Evolutionary conservation across 2,329 filamentous ascomycete genomes (phyloP), one percentile per base, ranked within the genome.

Genomic region (Verticillium albo-atrum): DNA sequence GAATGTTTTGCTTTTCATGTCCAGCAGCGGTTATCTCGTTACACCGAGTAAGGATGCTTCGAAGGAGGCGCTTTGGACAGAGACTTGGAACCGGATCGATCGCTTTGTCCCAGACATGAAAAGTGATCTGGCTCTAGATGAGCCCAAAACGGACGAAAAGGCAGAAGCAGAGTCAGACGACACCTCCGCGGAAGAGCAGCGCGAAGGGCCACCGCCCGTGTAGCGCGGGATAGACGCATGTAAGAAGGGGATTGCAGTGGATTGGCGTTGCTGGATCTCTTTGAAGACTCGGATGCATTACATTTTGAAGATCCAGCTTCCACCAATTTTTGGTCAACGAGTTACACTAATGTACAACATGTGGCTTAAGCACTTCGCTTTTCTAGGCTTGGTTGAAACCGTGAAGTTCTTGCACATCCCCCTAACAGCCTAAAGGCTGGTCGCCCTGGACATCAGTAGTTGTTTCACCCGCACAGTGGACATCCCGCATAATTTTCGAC

Each of bases 1-100:
- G 77, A 99, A 99, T 65, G 92, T 98, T 57, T 79, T 98, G 26
- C 82, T 99, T 10, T 95, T 99, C 68, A 97, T 99, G 92, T 88
- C 90, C 6, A 95, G 89, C 71, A 93, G 89, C 56, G 93, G 90
- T 35, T 93, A 91, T 68, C 83, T 99, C 5, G 87, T 91, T 0
- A 84, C 90, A 1, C 91, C 91, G 14, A 79, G 75, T 63, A 74
- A 82, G 66, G 82, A 88, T 63, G 70, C 79, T 1, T 77, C 75
- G 5, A 82, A 83, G 67, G 81, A 81, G 70, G 80, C 79, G 68
- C 76, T 87, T 20, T 88, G 80, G 84, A 77, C 73, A 15, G 86
- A 88, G 71, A 88, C 81, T 4, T 87, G 82, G 85, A 87, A 87
- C 68, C 78, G 85, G 32, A 84, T 89, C 61, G 85, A 89, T 66